A percentile compares a stretch with the other conserved stretches of the same genome.
phyloP scores from a whole-genome alignment of 176 grass and related monocot genomes.

The Poa pratensis region DNA sequence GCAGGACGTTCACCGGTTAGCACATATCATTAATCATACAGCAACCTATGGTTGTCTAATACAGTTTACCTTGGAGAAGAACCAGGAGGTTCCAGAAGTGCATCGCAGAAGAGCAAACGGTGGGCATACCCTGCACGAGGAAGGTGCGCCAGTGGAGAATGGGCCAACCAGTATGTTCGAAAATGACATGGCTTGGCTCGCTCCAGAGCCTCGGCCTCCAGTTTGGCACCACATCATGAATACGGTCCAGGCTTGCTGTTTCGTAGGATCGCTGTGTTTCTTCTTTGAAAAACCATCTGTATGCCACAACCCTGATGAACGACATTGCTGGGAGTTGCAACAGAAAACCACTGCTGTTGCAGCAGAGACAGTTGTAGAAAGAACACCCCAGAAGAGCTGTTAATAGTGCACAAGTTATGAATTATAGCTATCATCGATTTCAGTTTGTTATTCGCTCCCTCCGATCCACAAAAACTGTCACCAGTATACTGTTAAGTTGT shows the following conservation, averaged over 20 bases:
- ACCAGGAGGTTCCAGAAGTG: neutral
- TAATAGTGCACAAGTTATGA: neutral
- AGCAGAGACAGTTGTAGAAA: neutral
- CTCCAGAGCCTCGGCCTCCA: constrained; percentile 57
- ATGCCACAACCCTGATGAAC: neutral
- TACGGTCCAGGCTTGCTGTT: constrained; percentile 4
- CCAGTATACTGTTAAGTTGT: no score
- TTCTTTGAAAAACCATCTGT: neutral
- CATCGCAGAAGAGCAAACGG: neutral
- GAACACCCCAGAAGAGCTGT: neutral
- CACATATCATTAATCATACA: neutral
- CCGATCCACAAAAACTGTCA: no score
- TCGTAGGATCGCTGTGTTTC: neutral
- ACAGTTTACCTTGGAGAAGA: neutral
- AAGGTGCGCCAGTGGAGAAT: neutral
- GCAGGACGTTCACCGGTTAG: neutral
- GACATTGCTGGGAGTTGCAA: neutral
- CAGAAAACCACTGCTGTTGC: neutral
- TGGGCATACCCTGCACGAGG: neutral
- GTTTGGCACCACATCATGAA: constrained; percentile 27
- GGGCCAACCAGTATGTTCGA: constrained; percentile 21
- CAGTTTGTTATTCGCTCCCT: neutral
- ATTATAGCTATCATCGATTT: neutral
- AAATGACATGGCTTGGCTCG: constrained; percentile 64
- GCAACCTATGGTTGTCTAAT: neutral